A percentile compares a stretch with the other conserved stretches of the same genome.
Conservation (phyloP, 2,329 filamentous ascomycete species). For the Phaeosphaeriaceae sp. region DNA sequence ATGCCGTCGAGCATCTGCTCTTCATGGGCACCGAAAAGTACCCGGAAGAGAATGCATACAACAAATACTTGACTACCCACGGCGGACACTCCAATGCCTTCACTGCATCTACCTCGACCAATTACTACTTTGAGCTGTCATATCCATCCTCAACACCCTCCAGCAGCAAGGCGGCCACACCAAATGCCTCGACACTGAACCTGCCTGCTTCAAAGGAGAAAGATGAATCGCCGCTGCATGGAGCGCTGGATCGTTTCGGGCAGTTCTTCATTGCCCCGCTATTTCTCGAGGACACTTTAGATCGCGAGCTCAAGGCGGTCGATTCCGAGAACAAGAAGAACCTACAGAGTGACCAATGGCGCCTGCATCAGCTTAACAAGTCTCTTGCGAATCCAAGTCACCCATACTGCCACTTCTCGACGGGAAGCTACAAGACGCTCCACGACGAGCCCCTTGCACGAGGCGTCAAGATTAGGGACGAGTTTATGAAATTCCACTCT, state of each 20-base stretch:
- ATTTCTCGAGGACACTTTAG: conserved; percentile 83
- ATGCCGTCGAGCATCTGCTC: conserved; percentile 92
- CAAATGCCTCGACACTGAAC: conserved; percentile 44
- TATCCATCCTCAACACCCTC: conserved; percentile 69
- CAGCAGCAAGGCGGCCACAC: conserved; percentile 57
- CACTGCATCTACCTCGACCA: conserved; percentile 90
- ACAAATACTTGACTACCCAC: conserved; percentile 87
- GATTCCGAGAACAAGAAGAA: conserved; percentile 99
- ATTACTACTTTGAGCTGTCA: conserved; percentile 96
- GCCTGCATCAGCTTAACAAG: conserved; percentile 86
- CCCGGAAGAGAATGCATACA: conserved; percentile 80
- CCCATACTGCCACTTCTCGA: conserved; percentile 90
- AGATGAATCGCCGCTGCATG: conserved; percentile 70
- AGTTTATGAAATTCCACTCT: conserved; percentile 91
- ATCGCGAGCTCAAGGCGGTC: conserved; percentile 85
- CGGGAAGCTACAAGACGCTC: conserved; percentile 84
- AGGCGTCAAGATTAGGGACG: conserved; percentile 84
- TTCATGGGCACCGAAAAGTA: conserved; percentile 99
- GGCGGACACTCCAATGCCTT: conserved; percentile 95
- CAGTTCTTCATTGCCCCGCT: conserved; percentile 92
- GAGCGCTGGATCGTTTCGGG: conserved; percentile 87
- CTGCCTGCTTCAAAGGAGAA: conserved; percentile 48
- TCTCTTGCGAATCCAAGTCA: conserved; percentile 86
- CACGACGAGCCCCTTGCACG: conserved; percentile 80
- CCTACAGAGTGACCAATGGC: conserved; percentile 87